These are phyloP conservation scores for Globisporangium splendens DNA, from an alignment of 352 stramenopile species.

Conservation along the genomic window DNA sequence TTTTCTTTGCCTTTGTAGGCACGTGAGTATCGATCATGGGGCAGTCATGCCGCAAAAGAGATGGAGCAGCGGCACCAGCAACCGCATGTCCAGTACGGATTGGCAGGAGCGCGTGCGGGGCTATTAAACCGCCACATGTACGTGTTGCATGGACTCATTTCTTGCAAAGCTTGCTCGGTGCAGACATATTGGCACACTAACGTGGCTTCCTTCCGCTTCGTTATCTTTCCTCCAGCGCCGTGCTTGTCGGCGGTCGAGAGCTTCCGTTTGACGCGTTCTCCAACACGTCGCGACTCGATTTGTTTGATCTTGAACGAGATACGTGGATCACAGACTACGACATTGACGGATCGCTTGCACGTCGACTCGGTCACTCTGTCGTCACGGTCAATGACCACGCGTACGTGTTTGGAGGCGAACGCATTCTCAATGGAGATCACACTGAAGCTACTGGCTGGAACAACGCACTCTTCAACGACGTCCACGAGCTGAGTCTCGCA, in stretches of 20 bases:
- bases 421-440: slow-evolving; percentile 11
- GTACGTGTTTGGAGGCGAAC: slow-evolving; percentile 62
- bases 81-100: slow-evolving; percentile 12
- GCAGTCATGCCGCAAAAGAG: slow-evolving; percentile 29
- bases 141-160: too few relatives aligned
- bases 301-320: slow-evolving; percentile 52
- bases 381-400: slow-evolving; percentile 33
- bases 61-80: slow-evolving; percentile 22
- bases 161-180: too few relatives aligned
- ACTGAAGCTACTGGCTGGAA: neutral
- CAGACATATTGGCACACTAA: too few relatives aligned
- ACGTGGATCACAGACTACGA: slow-evolving; percentile 60
- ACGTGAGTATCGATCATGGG: slow-evolving; percentile 40
- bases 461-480: slow-evolving; percentile 24
- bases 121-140: slow-evolving; percentile 52
- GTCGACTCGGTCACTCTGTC: slow-evolving; percentile 49
- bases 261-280: slow-evolving; percentile 22
- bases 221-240: slow-evolving; percentile 25
- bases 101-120: slow-evolving; percentile 21
- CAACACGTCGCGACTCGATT: slow-evolving; percentile 33
- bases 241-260: slow-evolving; percentile 58
- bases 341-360: slow-evolving; percentile 43
- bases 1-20: slow-evolving; percentile 17
- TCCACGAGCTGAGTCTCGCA: slow-evolving; percentile 38
- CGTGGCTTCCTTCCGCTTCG: slow-evolving; percentile 1